phyloP scores from a whole-genome alignment of 2,329 filamentous ascomycete genomes.

The Beauveria bassiana region DNA sequence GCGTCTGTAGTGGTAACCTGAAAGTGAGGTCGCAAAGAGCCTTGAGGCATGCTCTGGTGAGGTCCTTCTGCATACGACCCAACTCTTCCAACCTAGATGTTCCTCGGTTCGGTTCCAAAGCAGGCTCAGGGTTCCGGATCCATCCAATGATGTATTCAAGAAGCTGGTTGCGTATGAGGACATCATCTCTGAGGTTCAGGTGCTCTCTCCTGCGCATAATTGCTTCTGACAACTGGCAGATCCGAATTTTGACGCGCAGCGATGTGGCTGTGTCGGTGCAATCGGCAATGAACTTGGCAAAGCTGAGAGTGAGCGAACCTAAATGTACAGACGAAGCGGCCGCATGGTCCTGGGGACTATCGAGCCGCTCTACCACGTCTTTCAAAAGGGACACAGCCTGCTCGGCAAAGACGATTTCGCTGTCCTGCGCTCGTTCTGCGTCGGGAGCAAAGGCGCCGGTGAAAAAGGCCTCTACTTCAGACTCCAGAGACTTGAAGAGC shows the following conservation, averaged over 20 bases:
- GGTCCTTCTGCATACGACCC: slow-evolving; percentile 51
- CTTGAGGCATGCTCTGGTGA: slow-evolving; percentile 58
- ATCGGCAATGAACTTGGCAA: slow-evolving; percentile 58
- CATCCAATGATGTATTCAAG: slow-evolving; percentile 61
- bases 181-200: slow-evolving; percentile 59
- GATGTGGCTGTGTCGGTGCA: slow-evolving; percentile 47
- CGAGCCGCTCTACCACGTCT: slow-evolving; percentile 55
- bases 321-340: slow-evolving; percentile 57
- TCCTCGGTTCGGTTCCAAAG: slow-evolving; percentile 32
- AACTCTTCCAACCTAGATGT: slow-evolving; percentile 48
- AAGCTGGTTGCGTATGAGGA: slow-evolving; percentile 60
- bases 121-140: slow-evolving; percentile 53
- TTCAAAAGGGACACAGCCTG: slow-evolving; percentile 58
- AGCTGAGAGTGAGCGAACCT: slow-evolving; percentile 54
- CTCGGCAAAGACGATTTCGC: slow-evolving; percentile 58
- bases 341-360: slow-evolving; percentile 54
- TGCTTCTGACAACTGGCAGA: slow-evolving; percentile 59
- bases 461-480: slow-evolving; percentile 56
- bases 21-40: slow-evolving; percentile 60
- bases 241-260: slow-evolving; percentile 59
- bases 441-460: slow-evolving; percentile 43
- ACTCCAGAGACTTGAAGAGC: slow-evolving; percentile 57
- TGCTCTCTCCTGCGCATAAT: slow-evolving; percentile 61
- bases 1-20: slow-evolving; percentile 57
- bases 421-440: slow-evolving; percentile 46